Evolutionary conservation across 108 stramenopile species (phyloP).

Genomic region (Poteriospumella lacustris): DNA sequence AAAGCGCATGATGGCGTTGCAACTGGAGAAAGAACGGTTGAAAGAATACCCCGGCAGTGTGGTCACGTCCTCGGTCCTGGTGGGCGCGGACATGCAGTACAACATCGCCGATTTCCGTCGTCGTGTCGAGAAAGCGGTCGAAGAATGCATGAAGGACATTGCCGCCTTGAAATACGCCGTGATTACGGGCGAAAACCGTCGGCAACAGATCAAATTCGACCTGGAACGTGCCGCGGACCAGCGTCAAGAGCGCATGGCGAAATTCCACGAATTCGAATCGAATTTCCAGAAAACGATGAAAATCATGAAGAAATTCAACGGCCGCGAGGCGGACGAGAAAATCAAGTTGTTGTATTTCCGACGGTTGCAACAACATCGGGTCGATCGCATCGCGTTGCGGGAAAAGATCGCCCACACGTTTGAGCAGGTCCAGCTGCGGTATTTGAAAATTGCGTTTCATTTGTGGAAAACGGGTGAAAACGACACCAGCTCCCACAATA

Average conservation of each 20-base stretch:
- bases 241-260: slow-evolving; percentile 13
- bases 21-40: slow-evolving; percentile 15
- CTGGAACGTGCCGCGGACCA: not conserved
- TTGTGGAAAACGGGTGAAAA: not conserved
- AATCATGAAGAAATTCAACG: not conserved
- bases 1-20: not conserved
- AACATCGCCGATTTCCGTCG: not conserved
- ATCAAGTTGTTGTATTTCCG: not conserved
- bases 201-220: not conserved
- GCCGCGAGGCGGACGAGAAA: not conserved
- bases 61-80: slow-evolving; percentile 9
- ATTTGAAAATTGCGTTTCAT: not conserved
- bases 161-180: not conserved
- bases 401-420: not conserved
- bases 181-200: slow-evolving; percentile 14
- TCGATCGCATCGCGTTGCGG: not conserved
- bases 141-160: not conserved
- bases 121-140: not conserved
- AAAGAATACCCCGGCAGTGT: not conserved
- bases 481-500: not conserved
- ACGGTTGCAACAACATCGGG: not conserved
- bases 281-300: not conserved
- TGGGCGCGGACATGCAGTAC: not conserved
- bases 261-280: not conserved
- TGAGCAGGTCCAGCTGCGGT: not conserved